Percentiles rank a stretch among this genome's conserved stretches.
These are phyloP conservation scores for Berberis vulgaris DNA, from an alignment of 164 flowering plant genomes.

Conservation along the genomic window DNA sequence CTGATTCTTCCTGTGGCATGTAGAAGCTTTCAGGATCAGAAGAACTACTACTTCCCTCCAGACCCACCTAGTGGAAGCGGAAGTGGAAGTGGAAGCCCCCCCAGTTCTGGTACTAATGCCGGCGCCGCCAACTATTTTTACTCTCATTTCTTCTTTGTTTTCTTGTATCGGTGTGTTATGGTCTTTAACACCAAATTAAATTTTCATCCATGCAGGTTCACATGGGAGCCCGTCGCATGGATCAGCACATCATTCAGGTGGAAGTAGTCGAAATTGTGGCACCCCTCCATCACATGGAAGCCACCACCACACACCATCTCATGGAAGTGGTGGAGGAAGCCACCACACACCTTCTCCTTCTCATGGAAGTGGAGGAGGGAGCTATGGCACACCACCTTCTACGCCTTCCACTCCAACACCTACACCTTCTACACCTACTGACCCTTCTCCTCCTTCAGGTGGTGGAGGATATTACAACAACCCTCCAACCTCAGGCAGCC, in stretches of 20 bases:
- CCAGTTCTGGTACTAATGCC: not conserved
- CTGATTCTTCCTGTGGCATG: not conserved
- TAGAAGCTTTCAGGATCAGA: conserved; percentile 2
- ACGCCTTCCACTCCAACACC: no score
- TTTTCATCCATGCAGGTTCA: conserved; percentile 2
- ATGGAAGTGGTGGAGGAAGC: conserved; percentile 26
- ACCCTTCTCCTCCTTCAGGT: not conserved
- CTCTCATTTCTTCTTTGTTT: no score
- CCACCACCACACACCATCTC: not conserved
- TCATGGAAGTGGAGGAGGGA: not conserved
- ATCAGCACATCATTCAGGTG: conserved; percentile 14
- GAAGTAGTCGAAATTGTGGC: conserved; percentile 16
- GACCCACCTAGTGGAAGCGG: not conserved
- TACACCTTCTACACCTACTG: no score
- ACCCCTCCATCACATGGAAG: conserved; percentile 25
- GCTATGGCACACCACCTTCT: no score
- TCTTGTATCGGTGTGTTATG: no score
- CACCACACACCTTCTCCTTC: conserved; percentile 11
- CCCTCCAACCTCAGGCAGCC: conserved; percentile 11
- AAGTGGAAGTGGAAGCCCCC: not conserved
- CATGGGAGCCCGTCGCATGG: not conserved
- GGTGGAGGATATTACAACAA: conserved; percentile 3
- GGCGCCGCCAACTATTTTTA: not conserved
- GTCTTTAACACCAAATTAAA: no score
- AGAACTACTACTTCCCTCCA: conserved; percentile 2